Evolutionary conservation across 1,284 basidiomycete genomes (phyloP).

Genomic region (Malassezia globosa): DNA sequence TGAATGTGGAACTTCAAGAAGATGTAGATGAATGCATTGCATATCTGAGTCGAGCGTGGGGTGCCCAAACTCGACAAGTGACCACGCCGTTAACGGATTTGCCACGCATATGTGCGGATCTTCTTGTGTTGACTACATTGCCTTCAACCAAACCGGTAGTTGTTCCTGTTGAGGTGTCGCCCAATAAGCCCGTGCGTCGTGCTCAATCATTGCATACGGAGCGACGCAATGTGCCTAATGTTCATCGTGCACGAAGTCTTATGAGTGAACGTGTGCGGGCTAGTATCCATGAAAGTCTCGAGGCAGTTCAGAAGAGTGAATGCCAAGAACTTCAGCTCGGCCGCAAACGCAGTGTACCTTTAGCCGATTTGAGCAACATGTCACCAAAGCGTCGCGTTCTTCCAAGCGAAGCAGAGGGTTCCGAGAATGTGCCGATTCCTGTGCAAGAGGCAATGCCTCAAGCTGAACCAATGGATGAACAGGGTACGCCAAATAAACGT

Average conservation of each 20-base stretch:
- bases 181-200: slow-evolving; percentile 4
- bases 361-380: slow-evolving; percentile 12
- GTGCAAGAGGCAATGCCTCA: neutral
- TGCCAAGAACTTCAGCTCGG: neutral
- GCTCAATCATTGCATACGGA: slow-evolving; percentile 3
- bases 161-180: neutral
- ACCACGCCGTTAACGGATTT: neutral
- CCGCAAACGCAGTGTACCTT: slow-evolving; percentile 7
- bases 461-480: neutral
- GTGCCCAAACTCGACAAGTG: neutral
- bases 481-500: neutral
- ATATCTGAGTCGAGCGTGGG: slow-evolving; percentile 1
- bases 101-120: slow-evolving; percentile 8
- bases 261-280: slow-evolving; percentile 13
- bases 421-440: neutral
- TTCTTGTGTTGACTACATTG: slow-evolving; percentile 5
- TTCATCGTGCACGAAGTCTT: slow-evolving; percentile 13
- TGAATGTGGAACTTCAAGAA: slow-evolving; percentile 1
- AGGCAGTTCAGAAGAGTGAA: slow-evolving; percentile 4
- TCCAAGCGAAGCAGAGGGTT: neutral
- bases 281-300: slow-evolving; percentile 15
- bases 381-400: slow-evolving; percentile 13
- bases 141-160: neutral
- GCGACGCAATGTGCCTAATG: slow-evolving; percentile 3
- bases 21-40: neutral